These are phyloP conservation scores for Cucumis hystrix DNA, from an alignment of 306 rosid species.

Conservation along the genomic window DNA sequence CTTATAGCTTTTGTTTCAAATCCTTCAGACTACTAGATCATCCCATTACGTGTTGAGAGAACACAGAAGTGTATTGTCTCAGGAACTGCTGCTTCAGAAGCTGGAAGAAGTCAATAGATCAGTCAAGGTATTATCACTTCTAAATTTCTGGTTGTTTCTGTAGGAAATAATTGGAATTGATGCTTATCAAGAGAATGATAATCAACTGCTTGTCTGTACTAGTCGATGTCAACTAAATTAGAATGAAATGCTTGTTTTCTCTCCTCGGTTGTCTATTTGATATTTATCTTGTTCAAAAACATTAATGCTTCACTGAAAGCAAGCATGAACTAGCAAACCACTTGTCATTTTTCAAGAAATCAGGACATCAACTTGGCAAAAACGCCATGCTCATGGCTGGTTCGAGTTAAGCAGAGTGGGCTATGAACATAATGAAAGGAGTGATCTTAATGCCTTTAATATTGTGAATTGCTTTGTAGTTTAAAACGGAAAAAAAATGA, in stretches of 20 bases:
- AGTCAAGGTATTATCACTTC: constrained; percentile 40
- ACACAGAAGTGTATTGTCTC: constrained; percentile 29
- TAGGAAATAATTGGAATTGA: background rate
- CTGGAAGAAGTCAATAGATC: constrained; percentile 78
- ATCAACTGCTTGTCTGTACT: background rate
- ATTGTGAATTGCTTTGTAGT: background rate
- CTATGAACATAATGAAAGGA: background rate
- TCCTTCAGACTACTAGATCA: constrained; percentile 45
- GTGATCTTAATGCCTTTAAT: background rate
- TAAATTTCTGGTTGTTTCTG: background rate
- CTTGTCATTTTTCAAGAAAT: background rate
- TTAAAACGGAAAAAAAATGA: background rate
- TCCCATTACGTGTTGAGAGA: constrained; percentile 31
- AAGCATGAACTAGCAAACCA: background rate
- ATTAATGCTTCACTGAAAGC: background rate
- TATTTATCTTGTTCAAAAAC: background rate
- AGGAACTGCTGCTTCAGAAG: constrained; percentile 52
- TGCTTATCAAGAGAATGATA: background rate
- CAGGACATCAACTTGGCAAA: background rate
- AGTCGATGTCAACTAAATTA: background rate
- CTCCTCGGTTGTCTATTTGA: background rate
- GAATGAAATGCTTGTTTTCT: background rate
- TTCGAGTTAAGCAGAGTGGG: background rate
- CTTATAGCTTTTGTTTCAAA: background rate
- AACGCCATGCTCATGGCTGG: background rate